Conservation (phyloP, 2,329 filamentous ascomycete species). For the Talaromyces sp. region DNA sequence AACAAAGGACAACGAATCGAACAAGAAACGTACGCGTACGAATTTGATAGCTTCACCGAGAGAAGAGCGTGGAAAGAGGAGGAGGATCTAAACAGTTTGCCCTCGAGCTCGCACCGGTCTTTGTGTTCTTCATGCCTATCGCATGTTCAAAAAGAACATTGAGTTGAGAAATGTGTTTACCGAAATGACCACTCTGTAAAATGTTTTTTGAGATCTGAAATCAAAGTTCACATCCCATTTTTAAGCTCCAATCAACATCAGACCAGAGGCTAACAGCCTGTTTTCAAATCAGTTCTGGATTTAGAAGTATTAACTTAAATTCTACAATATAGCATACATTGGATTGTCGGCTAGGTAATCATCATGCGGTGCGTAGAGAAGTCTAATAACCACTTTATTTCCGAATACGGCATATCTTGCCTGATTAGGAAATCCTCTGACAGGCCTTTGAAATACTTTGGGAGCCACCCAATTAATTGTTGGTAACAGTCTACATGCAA, state of each 20-base stretch:
- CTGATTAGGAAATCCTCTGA: not conserved
- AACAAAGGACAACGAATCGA: not conserved
- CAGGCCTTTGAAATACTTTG: not conserved
- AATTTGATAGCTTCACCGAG: not conserved
- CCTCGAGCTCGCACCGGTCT: not conserved
- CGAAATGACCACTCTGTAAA: no score
- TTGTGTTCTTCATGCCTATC: not conserved
- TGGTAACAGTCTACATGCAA: not conserved
- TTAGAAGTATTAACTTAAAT: no score
- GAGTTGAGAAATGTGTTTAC: not conserved
- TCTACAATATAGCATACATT: not conserved
- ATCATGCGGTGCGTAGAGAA: not conserved
- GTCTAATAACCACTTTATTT: not conserved
- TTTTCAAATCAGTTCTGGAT: no score
- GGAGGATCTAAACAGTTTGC: not conserved
- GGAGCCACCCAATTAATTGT: not conserved
- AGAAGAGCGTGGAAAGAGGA: constrained; percentile 9
- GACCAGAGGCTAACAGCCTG: not conserved
- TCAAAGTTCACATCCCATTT: no score
- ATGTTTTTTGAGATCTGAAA: not conserved
- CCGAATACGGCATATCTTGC: not conserved
- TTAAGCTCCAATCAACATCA: not conserved
- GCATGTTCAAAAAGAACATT: not conserved
- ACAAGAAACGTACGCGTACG: constrained; percentile 2
- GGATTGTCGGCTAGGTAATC: not conserved